Percentiles rank a stretch among this genome's conserved stretches.
Evolutionary conservation across 2,329 filamentous ascomycete species (phyloP).

Genomic region (Trichoderma afroharzianum): DNA sequence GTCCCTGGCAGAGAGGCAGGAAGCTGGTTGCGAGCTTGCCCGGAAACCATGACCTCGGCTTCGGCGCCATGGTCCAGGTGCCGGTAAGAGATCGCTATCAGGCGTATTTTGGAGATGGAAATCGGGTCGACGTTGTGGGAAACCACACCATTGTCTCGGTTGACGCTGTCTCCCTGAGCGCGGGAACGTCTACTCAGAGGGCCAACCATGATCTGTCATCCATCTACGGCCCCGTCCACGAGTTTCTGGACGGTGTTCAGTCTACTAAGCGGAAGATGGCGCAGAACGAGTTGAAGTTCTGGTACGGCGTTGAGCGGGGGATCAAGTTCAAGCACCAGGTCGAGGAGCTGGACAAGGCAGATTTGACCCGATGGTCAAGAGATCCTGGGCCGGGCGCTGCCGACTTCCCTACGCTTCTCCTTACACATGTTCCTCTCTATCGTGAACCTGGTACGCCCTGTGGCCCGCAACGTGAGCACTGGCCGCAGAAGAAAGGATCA

Average conservation of each 20-base stretch:
- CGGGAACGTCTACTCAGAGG: constrained; percentile 53
- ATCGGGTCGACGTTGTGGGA: constrained; percentile 83
- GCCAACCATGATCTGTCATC: constrained; percentile 49
- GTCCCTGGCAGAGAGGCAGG: constrained; percentile 60
- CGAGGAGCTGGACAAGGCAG: constrained; percentile 52
- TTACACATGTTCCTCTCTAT: constrained; percentile 89
- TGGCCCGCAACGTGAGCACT: constrained; percentile 79
- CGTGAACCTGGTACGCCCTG: constrained; percentile 80
- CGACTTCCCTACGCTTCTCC: constrained; percentile 80
- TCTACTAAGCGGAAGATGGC: constrained; percentile 64
- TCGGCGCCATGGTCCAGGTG: constrained; percentile 78
- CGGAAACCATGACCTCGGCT: constrained; percentile 93
- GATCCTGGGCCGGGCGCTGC: constrained; percentile 43
- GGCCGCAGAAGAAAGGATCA: constrained; percentile 64
- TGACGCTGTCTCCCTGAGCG: constrained; percentile 84
- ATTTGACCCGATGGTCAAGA: constrained; percentile 29
- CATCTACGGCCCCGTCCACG: constrained; percentile 72
- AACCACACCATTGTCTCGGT: constrained; percentile 96
- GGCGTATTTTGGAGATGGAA: constrained; percentile 86
- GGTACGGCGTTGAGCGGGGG: constrained; percentile 57
- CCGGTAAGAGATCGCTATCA: constrained; percentile 79
- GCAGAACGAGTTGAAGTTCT: constrained; percentile 62
- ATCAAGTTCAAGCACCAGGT: constrained; percentile 56
- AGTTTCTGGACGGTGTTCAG: constrained; percentile 70
- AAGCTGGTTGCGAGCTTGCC: constrained; percentile 83